phyloP scores from a whole-genome alignment of 2,329 filamentous ascomycete genomes.

The Hirsutella thompsonii region DNA sequence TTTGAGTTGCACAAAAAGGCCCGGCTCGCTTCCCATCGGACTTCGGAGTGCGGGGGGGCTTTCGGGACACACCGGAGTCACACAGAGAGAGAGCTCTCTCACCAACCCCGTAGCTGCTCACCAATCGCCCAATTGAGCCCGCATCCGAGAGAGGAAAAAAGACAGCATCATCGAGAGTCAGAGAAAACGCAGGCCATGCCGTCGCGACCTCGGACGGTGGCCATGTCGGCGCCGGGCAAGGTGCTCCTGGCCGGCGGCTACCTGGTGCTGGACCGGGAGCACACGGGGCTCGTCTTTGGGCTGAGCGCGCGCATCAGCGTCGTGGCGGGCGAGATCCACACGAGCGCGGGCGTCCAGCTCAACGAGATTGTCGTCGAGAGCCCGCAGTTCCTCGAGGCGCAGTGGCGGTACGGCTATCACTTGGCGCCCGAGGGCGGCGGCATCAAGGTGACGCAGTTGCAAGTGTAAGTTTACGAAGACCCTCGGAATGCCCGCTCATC shows the following conservation, averaged over 20 bases:
- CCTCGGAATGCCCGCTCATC: too few species aligned
- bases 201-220: constrained; percentile 25
- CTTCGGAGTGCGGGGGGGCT: too few species aligned
- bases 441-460: constrained; percentile 66
- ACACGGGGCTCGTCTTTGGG: constrained; percentile 64
- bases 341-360: constrained; percentile 49
- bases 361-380: constrained; percentile 75
- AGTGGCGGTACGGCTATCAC: constrained; percentile 79
- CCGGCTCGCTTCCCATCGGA: too few species aligned
- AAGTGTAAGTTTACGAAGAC: constrained; percentile 65
- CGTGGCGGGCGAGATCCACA: constrained; percentile 41
- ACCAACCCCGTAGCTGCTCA: too few species aligned
- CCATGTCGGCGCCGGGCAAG: constrained; percentile 88
- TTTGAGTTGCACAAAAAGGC: too few species aligned
- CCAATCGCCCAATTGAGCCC: too few species aligned
- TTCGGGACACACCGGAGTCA: too few species aligned
- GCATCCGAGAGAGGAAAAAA: not conserved
- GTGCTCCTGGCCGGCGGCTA: constrained; percentile 92
- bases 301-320: constrained; percentile 57
- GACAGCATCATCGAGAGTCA: too few species aligned
- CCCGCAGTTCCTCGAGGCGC: constrained; percentile 77
- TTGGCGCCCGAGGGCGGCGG: constrained; percentile 60
- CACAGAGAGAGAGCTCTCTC: too few species aligned
- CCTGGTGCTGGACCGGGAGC: constrained; percentile 76
- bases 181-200: not conserved